These are phyloP conservation scores for Penicillium arizonense DNA, from an alignment of 495 filamentous ascomycete genomes.

Conservation along the genomic window DNA sequence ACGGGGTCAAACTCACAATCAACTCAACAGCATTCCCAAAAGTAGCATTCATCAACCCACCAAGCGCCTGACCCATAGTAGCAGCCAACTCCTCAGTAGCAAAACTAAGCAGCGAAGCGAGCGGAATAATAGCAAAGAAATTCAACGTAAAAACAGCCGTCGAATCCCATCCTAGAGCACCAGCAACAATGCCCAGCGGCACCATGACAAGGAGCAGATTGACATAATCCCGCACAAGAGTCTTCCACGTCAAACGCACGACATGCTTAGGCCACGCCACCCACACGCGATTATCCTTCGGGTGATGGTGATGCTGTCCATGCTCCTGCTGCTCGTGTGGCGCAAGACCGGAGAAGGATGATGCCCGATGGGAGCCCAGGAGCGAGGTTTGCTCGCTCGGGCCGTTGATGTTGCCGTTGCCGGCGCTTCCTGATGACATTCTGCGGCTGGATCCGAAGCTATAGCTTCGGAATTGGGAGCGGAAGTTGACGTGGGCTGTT, in stretches of 20 bases:
- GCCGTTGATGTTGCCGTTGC: constrained; percentile 27
- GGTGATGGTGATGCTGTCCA: constrained; percentile 21
- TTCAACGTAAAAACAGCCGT: constrained; percentile 82
- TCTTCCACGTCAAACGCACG: constrained; percentile 50
- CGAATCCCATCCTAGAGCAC: constrained; percentile 67
- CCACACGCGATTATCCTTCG: constrained; percentile 42
- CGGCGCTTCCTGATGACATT: constrained; percentile 34
- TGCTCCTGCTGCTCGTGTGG: constrained; percentile 13
- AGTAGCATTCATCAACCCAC: constrained; percentile 91
- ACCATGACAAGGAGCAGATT: constrained; percentile 89
- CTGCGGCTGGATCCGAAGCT: constrained; percentile 30
- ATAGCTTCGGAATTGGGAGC: constrained; percentile 31
- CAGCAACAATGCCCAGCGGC: constrained; percentile 81
- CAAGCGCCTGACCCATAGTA: constrained; percentile 83
- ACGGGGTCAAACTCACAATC: constrained; percentile 62
- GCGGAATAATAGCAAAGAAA: constrained; percentile 92
- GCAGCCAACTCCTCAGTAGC: constrained; percentile 90
- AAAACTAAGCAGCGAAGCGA: constrained; percentile 90
- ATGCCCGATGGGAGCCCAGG: constrained; percentile 20
- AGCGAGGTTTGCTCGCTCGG: constrained; percentile 33
- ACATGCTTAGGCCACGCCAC: constrained; percentile 56
- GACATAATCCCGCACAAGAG: constrained; percentile 68
- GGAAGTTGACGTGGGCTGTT: constrained; percentile 30
- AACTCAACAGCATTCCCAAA: constrained; percentile 98
- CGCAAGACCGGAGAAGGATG: constrained; percentile 18